A percentile compares a stretch with the other conserved stretches of the same genome.
Evolutionary conservation across 495 filamentous ascomycete genomes (phyloP).

Genomic region (Penicillium waksmanii): DNA sequence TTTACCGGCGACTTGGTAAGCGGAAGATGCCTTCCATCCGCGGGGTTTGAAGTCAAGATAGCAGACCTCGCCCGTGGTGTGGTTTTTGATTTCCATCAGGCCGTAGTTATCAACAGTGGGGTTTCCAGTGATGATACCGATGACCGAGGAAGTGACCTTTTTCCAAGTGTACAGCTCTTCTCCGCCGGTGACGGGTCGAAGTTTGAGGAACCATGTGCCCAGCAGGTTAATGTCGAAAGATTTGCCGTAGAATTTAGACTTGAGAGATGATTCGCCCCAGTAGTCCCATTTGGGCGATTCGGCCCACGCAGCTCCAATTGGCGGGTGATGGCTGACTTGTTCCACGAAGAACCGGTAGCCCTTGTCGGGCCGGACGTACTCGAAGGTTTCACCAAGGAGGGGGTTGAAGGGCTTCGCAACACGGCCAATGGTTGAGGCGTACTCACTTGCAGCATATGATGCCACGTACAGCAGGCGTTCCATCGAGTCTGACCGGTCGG

Average conservation of each 20-base stretch:
- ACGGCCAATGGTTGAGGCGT: conserved; percentile 93
- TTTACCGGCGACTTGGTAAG: conserved; percentile 84
- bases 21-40: conserved; percentile 90
- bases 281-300: conserved; percentile 96
- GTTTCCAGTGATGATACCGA: conserved; percentile 96
- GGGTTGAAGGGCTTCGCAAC: conserved; percentile 99
- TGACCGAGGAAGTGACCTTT: conserved; percentile 96
- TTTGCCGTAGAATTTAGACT: conserved; percentile 96
- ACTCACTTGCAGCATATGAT: conserved; percentile 93
- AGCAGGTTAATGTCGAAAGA: conserved; percentile 96
- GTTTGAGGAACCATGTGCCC: conserved; percentile 93
- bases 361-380: conserved; percentile 93
- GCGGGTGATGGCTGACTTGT: conserved; percentile 97
- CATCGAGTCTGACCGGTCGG: conserved; percentile 80
- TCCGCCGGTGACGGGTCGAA: conserved; percentile 76
- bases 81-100: conserved; percentile 95
- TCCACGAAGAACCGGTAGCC: conserved; percentile 98
- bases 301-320: conserved; percentile 90
- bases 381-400: conserved; percentile 93
- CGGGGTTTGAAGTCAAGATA: conserved; percentile 93
- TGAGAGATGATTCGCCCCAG: conserved; percentile 94
- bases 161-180: conserved; percentile 98
- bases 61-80: conserved; percentile 89
- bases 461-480: conserved; percentile 97
- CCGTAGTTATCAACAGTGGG: conserved; percentile 99